These are phyloP conservation scores for Coniophora puteana DNA, from an alignment of 1,284 basidiomycete genomes.

Conservation along the genomic window DNA sequence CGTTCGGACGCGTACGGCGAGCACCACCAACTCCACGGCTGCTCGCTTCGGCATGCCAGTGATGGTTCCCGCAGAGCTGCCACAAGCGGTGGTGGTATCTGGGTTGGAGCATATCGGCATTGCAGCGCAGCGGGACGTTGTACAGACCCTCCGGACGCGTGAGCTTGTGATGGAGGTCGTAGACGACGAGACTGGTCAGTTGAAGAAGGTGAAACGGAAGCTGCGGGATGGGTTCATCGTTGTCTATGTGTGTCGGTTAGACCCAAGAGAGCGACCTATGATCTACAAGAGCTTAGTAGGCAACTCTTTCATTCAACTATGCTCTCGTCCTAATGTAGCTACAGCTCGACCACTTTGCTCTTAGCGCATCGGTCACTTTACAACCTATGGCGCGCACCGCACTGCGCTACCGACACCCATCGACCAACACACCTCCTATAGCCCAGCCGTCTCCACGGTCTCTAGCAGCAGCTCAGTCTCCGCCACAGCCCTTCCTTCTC, in stretches of 20 bases:
- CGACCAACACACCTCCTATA: conserved; percentile 21
- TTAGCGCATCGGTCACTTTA: conserved; percentile 60
- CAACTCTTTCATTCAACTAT: conserved; percentile 6
- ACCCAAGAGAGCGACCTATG: conserved; percentile 57
- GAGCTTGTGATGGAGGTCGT: conserved; percentile 45
- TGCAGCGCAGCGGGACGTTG: conserved; percentile 56
- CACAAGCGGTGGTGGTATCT: conserved; percentile 64
- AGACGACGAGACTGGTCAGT: conserved; percentile 32
- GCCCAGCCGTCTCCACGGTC: conserved; percentile 19
- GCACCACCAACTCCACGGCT: too few relatives aligned
- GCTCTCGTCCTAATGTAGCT: conserved; percentile 1
- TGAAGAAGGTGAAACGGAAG: too few relatives aligned
- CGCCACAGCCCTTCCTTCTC: conserved; percentile 12
- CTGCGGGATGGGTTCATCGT: conserved; percentile 73
- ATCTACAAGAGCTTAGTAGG: conserved; percentile 63
- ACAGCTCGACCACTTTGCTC: conserved; percentile 74
- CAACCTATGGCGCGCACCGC: too few relatives aligned
- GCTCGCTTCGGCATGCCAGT: too few relatives aligned
- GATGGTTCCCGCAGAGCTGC: too few relatives aligned
- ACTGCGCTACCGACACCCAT: conserved; percentile 33
- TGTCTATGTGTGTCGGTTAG: conserved; percentile 65
- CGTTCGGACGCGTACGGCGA: conserved; percentile 13
- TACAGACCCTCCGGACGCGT: conserved; percentile 49
- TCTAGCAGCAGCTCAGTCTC: conserved; percentile 21
- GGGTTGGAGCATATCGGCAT: conserved; percentile 59